These are phyloP conservation scores for Tolypocladium amazonense DNA, from an alignment of 2,329 filamentous ascomycete genomes.

Conservation along the genomic window DNA sequence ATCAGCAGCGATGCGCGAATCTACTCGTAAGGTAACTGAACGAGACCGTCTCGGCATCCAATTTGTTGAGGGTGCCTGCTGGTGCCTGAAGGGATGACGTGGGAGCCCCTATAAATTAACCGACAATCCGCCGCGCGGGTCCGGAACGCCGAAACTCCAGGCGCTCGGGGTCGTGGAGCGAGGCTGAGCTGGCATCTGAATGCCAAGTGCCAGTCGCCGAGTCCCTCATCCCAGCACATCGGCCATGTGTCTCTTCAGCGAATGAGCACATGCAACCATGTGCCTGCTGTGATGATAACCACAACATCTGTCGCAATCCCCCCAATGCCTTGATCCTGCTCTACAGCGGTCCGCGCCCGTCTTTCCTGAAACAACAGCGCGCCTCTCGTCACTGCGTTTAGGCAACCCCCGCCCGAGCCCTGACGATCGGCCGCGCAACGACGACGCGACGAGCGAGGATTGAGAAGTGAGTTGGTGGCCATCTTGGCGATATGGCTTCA, in stretches of 20 bases:
- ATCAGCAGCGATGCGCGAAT: no score
- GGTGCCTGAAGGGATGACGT: background rate
- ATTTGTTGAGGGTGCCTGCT: background rate
- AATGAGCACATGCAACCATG: background rate
- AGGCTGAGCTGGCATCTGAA: background rate
- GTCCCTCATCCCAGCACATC: background rate
- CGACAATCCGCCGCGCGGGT: background rate
- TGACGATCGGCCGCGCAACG: background rate
- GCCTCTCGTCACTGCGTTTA: background rate
- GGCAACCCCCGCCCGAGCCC: background rate
- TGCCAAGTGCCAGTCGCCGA: background rate
- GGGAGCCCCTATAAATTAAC: background rate
- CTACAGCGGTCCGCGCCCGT: background rate
- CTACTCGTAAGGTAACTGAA: no score
- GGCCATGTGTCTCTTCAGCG: background rate
- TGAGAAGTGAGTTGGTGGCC: background rate
- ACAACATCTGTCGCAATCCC: background rate
- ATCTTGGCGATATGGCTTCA: constrained; percentile 21
- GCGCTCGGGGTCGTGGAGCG: background rate
- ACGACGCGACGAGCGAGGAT: background rate
- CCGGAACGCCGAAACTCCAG: background rate
- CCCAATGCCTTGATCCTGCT: background rate
- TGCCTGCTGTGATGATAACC: background rate
- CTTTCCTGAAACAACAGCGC: background rate
- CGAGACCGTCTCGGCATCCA: no score